Evolutionary conservation across 805 yeast species (phyloP).

Genomic region (Metschnikowia santaceciliae): DNA sequence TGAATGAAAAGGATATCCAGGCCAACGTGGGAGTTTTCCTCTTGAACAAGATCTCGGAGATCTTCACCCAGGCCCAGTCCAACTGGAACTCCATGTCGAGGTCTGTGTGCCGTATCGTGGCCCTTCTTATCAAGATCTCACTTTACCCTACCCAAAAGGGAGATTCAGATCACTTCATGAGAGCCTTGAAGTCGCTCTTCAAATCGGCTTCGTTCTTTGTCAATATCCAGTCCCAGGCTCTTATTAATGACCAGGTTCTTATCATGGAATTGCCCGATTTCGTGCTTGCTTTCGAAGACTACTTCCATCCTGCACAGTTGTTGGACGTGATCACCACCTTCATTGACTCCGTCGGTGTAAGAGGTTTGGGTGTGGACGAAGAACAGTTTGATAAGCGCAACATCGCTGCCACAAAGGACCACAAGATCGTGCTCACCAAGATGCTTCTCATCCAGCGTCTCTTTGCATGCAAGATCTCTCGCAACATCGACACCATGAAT

Average conservation of each 20-base stretch:
- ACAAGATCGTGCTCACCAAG: conserved; percentile 53
- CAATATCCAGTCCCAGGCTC: conserved; percentile 40
- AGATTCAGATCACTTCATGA: conserved; percentile 25
- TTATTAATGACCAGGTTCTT: conserved; percentile 60
- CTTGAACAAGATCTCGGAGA: conserved; percentile 41
- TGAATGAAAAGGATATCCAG: conserved; percentile 30
- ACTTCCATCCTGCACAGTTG: conserved; percentile 37
- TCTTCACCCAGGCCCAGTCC: conserved; percentile 45
- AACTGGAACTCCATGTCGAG: conserved; percentile 64
- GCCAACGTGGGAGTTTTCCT: conserved; percentile 53
- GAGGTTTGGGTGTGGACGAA: conserved; percentile 50
- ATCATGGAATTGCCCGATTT: conserved; percentile 58
- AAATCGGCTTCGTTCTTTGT: conserved; percentile 44
- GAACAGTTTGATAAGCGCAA: conserved; percentile 20
- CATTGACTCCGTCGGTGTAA: conserved; percentile 51
- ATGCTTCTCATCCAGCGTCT: conserved; percentile 58
- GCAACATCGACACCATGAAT: conserved; percentile 21
- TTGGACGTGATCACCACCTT: conserved; percentile 42
- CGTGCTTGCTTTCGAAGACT: conserved; percentile 42
- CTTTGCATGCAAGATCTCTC: conserved; percentile 37
- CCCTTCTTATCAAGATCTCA: conserved; percentile 45
- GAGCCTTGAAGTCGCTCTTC: conserved; percentile 33
- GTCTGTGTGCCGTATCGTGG: conserved; percentile 57
- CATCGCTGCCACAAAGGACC: conserved; percentile 44
- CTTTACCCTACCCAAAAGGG: conserved; percentile 20